A percentile compares a stretch with the other conserved stretches of the same genome.
These are phyloP conservation scores for Vanilla planifolia DNA, from an alignment of 106 monocot genomes.

Conservation along the genomic window DNA sequence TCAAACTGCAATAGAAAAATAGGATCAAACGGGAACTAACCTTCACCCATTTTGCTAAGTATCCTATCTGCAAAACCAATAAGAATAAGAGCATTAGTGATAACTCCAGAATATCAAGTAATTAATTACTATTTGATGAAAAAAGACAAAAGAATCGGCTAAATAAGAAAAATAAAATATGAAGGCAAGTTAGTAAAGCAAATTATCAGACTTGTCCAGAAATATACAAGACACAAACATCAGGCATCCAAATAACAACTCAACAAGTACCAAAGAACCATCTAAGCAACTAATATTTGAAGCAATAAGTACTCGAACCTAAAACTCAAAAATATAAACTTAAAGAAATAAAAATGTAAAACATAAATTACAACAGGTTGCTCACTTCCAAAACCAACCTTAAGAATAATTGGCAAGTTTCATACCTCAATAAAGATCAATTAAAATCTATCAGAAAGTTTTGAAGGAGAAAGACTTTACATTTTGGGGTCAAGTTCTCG, in stretches of 20 bases:
- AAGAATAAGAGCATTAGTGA: slow-evolving; percentile 13
- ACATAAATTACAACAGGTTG: too few relatives aligned
- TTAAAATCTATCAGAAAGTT: neutral
- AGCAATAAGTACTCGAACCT: neutral
- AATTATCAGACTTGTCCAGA: neutral
- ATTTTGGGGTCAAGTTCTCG: slow-evolving; percentile 74
- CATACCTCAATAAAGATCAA: neutral
- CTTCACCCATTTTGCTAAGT: slow-evolving; percentile 98
- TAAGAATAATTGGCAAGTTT: too few relatives aligned
- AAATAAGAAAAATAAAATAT: neutral
- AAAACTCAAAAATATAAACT: neutral
- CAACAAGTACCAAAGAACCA: too few relatives aligned
- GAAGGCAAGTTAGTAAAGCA: neutral
- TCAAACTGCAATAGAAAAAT: neutral
- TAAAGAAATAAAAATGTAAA: too few relatives aligned
- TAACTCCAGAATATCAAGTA: neutral
- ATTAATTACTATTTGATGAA: neutral
- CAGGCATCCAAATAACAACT: neutral
- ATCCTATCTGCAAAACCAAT: slow-evolving; percentile 64
- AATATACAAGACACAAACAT: neutral
- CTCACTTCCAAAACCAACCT: neutral
- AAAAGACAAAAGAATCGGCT: neutral
- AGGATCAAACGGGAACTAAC: slow-evolving; percentile 30
- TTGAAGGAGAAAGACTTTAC: slow-evolving; percentile 30
- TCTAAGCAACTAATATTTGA: neutral